Evolutionary conservation across 2,329 filamentous ascomycete species (phyloP).

Genomic region (Exophiala sideris): DNA sequence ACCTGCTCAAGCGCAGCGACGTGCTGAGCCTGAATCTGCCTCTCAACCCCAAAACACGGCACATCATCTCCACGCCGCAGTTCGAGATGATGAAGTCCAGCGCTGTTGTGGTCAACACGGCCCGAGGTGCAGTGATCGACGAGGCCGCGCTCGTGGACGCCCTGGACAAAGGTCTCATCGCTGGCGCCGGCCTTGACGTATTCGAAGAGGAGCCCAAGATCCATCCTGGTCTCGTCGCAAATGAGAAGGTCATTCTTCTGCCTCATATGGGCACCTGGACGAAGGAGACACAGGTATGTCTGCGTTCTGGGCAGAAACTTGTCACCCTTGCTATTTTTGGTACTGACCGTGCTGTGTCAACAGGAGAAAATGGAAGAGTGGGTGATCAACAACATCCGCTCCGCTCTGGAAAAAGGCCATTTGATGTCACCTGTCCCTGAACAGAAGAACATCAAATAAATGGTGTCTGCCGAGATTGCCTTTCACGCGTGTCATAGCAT

Average conservation of each 20-base stretch:
- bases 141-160: constrained; percentile 75
- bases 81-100: constrained; percentile 76
- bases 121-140: constrained; percentile 77
- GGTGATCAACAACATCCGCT: constrained; percentile 26
- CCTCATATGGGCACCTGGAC: constrained; percentile 88
- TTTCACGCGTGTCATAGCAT: not conserved
- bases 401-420: not conserved
- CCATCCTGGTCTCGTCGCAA: constrained; percentile 67
- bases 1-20: constrained; percentile 66
- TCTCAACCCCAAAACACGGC: constrained; percentile 68
- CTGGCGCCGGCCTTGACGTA: constrained; percentile 72
- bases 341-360: too few relatives aligned
- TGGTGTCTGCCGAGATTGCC: not conserved
- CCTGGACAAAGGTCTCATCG: constrained; percentile 66
- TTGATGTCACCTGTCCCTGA: constrained; percentile 1
- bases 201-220: constrained; percentile 77
- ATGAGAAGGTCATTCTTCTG: constrained; percentile 69
- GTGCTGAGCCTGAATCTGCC: constrained; percentile 78
- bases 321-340: constrained; percentile 22
- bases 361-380: constrained; percentile 44
- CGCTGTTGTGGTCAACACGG: constrained; percentile 76
- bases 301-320: not conserved
- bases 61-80: constrained; percentile 69
- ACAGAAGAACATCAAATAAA: not conserved
- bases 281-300: constrained; percentile 49